phyloP scores from a whole-genome alignment of 139 green algal species.

The Dunaliella primolecta region DNA sequence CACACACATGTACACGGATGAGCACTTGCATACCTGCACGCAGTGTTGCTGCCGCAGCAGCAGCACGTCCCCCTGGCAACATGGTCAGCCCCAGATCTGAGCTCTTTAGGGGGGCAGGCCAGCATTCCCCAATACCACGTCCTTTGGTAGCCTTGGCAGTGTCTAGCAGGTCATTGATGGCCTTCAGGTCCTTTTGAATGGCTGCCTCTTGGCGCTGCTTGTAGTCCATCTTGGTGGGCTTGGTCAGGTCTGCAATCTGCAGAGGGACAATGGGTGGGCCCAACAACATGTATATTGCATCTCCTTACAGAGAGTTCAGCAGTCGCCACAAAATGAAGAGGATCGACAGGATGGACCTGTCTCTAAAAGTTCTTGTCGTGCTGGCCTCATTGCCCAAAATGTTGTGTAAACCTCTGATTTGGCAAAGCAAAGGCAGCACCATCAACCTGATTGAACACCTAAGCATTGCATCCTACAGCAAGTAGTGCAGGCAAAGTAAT shows the following conservation, averaged over 20 bases:
- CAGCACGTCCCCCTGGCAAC: neutral
- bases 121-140: conserved; percentile 58
- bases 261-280: neutral
- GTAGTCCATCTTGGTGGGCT: conserved; percentile 47
- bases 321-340: too few relatives aligned
- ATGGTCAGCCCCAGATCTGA: conserved; percentile 1
- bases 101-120: conserved; percentile 49
- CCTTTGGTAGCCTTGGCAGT: conserved; percentile 40
- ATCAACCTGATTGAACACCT: too few relatives aligned
- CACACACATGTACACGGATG: neutral
- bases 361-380: too few relatives aligned
- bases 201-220: conserved; percentile 44
- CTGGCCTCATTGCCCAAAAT: too few relatives aligned
- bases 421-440: too few relatives aligned
- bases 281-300: too few relatives aligned
- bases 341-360: too few relatives aligned
- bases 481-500: too few relatives aligned
- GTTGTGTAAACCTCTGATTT: too few relatives aligned
- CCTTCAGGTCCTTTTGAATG: conserved; percentile 50
- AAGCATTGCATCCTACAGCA: too few relatives aligned
- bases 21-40: conserved; percentile 6
- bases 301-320: too few relatives aligned
- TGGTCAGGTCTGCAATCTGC: conserved; percentile 5
- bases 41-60: conserved; percentile 1
- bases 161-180: conserved; percentile 59